Evolutionary conservation across 2,329 filamentous ascomycete species (phyloP).

Genomic region (Venturia pyrina): DNA sequence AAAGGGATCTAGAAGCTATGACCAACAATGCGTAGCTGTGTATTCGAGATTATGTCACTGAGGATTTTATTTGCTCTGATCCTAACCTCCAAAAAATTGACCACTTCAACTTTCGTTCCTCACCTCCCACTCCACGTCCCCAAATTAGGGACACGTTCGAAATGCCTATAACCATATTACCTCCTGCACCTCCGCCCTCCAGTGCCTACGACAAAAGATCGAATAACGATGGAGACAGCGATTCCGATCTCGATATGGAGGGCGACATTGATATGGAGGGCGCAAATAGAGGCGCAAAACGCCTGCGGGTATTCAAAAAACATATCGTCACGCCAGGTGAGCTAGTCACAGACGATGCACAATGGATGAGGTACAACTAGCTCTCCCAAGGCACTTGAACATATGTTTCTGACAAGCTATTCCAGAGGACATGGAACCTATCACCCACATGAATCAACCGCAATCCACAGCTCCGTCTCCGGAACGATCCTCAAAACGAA

Average conservation of each 20-base stretch:
- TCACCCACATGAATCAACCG: slow-evolving; percentile 48
- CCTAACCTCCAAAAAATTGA: too few species aligned
- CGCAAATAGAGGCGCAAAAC: slow-evolving; percentile 31
- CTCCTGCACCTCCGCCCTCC: slow-evolving; percentile 34
- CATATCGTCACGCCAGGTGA: slow-evolving; percentile 80
- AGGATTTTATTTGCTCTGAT: too few species aligned
- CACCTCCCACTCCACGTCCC: too few species aligned
- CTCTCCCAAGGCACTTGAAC: neutral
- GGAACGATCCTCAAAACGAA: slow-evolving; percentile 89
- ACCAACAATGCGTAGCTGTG: neutral
- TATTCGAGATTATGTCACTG: too few species aligned
- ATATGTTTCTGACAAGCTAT: slow-evolving; percentile 1
- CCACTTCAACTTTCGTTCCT: neutral
- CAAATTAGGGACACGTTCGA: slow-evolving; percentile 9
- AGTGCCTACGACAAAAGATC: slow-evolving; percentile 19
- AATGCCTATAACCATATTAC: slow-evolving; percentile 52
- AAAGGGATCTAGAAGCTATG: too few species aligned
- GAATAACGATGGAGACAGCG: slow-evolving; percentile 23
- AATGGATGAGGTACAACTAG: slow-evolving; percentile 63
- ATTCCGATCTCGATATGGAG: slow-evolving; percentile 31
- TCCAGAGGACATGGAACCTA: slow-evolving; percentile 86
- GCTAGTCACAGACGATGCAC: slow-evolving; percentile 77
- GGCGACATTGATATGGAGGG: slow-evolving; percentile 40
- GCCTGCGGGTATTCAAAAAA: slow-evolving; percentile 25
- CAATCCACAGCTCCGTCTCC: slow-evolving; percentile 82